phyloP scores from a whole-genome alignment of 2,329 filamentous ascomycete species.

The Sarocladiaceae sp. region DNA sequence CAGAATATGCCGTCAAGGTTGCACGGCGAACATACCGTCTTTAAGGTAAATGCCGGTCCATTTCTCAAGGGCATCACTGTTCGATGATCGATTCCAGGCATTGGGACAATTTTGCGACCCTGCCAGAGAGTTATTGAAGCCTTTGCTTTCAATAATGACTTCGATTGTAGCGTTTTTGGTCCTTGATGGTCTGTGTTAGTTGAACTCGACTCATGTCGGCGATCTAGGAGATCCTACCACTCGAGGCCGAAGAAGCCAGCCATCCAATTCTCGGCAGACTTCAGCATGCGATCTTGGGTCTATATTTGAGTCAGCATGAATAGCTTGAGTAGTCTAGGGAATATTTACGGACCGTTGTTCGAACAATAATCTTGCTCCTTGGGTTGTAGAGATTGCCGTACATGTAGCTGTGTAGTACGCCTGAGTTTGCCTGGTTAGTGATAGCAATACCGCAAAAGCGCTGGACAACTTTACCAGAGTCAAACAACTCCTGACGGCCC shows the following conservation, averaged over 20 bases:
- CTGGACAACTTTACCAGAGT: conserved; percentile 45
- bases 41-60: conserved; percentile 62
- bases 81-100: conserved; percentile 42
- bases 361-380: conserved; percentile 63
- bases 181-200: too few species aligned
- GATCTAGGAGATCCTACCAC: too few species aligned
- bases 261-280: conserved; percentile 71
- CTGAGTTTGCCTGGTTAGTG: conserved; percentile 23
- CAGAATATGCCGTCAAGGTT: background rate
- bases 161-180: conserved; percentile 66
- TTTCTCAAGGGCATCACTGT: conserved; percentile 44
- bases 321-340: background rate
- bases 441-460: background rate
- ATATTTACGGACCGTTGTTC: conserved; percentile 58
- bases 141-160: conserved; percentile 57
- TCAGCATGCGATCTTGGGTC: conserved; percentile 71
- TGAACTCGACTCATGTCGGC: too few species aligned
- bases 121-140: conserved; percentile 65
- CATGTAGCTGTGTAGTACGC: conserved; percentile 65
- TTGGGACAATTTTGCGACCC: conserved; percentile 64
- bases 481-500: conserved; percentile 66
- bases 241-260: conserved; percentile 73
- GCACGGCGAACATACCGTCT: conserved; percentile 34
- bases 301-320: conserved; percentile 18
- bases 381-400: conserved; percentile 67